Evolutionary conservation across 305 asterid species (phyloP).

Genomic region (Solanum aculeatissimum): DNA sequence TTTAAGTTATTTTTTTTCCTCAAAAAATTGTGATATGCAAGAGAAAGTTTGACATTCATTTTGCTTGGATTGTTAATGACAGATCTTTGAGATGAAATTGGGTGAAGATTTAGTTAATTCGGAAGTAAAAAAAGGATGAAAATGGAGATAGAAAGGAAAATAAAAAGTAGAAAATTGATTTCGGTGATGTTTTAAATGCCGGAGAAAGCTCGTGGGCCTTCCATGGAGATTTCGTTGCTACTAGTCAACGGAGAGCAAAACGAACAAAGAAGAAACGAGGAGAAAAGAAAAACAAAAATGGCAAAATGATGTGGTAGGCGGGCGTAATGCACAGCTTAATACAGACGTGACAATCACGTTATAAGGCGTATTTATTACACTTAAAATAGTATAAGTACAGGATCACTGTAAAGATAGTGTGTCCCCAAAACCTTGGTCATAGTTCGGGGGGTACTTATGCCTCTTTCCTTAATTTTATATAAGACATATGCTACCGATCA

Average conservation of each 20-base stretch:
- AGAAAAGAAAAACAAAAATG: neutral
- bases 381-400: neutral
- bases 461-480: neutral
- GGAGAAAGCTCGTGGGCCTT: neutral
- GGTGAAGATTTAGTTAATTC: neutral
- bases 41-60: neutral
- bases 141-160: neutral
- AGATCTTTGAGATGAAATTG: neutral
- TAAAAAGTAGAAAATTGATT: neutral
- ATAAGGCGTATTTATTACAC: neutral
- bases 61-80: neutral
- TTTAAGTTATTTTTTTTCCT: neutral
- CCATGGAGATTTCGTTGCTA: neutral
- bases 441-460: neutral
- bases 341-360: neutral
- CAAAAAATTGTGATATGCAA: neutral
- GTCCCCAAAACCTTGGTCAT: neutral
- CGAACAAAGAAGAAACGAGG: neutral
- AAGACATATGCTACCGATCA: neutral
- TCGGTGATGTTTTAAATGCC: neutral
- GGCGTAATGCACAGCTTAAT: neutral
- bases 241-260: neutral
- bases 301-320: neutral
- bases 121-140: neutral
- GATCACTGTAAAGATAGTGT: neutral